These are phyloP conservation scores for Lipomyces oligophaga DNA, from an alignment of 805 yeast species.

Conservation along the genomic window DNA sequence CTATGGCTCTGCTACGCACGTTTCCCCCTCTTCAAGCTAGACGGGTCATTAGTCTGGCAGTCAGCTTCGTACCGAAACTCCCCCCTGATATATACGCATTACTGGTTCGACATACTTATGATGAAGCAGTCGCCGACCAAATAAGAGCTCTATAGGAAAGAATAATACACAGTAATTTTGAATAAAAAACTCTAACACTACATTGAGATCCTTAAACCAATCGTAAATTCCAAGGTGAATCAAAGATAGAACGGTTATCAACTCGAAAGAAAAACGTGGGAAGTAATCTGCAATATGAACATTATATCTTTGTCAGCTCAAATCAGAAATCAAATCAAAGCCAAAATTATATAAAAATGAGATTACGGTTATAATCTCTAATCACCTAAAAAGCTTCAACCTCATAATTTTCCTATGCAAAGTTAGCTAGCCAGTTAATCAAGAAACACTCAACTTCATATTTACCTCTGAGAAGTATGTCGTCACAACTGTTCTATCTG, in stretches of 20 bases:
- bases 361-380: too few relatives aligned
- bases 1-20: slow-evolving; percentile 70
- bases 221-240: too few relatives aligned
- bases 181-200: not conserved
- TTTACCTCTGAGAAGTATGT: slow-evolving; percentile 52
- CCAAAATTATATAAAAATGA: too few relatives aligned
- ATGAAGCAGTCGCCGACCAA: slow-evolving; percentile 39
- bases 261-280: too few relatives aligned
- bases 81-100: slow-evolving; percentile 64
- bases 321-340: too few relatives aligned
- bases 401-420: slow-evolving; percentile 41
- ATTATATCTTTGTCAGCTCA: too few relatives aligned
- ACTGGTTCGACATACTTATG: slow-evolving; percentile 60
- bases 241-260: too few relatives aligned
- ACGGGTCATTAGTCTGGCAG: slow-evolving; percentile 70
- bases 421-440: not conserved
- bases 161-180: not conserved
- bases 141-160: slow-evolving; percentile 4
- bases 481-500: slow-evolving; percentile 65
- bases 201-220: too few relatives aligned
- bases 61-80: slow-evolving; percentile 72
- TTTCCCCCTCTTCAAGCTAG: slow-evolving; percentile 69
- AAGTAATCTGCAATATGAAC: too few relatives aligned
- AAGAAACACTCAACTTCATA: not conserved
- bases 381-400: slow-evolving; percentile 36